These are phyloP conservation scores for Strobilomyces confusus DNA, from an alignment of 768 basidiomycete genomes.

Conservation along the genomic window DNA sequence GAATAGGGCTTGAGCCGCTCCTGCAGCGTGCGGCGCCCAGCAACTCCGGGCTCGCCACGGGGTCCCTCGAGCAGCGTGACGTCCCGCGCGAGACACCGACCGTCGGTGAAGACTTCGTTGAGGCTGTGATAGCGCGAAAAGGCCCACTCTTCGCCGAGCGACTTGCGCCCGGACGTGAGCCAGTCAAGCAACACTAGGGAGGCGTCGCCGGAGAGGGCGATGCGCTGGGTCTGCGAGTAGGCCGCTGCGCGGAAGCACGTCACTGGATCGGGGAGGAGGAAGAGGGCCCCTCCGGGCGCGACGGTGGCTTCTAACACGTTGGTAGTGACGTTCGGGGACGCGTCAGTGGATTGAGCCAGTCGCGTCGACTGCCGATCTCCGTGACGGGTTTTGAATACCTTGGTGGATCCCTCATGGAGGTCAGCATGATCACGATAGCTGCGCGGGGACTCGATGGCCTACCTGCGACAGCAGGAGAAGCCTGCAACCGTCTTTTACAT, in stretches of 20 bases:
- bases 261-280: conserved; percentile 89
- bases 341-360: conserved; percentile 10
- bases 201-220: conserved; percentile 55
- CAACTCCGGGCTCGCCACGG: not conserved
- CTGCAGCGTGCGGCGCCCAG: conserved; percentile 41
- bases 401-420: conserved; percentile 73
- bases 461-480: conserved; percentile 87
- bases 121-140: conserved; percentile 81
- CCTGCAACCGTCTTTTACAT: conserved; percentile 51
- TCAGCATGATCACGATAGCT: not conserved
- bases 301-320: conserved; percentile 64
- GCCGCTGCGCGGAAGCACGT: conserved; percentile 84
- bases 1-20: conserved; percentile 75
- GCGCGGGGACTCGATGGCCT: conserved; percentile 16
- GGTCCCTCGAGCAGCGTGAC: conserved; percentile 67
- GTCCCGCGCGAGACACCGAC: conserved; percentile 68
- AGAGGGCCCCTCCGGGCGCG: conserved; percentile 50
- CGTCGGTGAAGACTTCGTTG: conserved; percentile 76
- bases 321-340: conserved; percentile 38
- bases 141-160: conserved; percentile 84
- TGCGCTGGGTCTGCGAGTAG: conserved; percentile 82
- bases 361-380: conserved; percentile 54
- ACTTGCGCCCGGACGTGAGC: conserved; percentile 84
- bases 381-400: conserved; percentile 82
- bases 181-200: conserved; percentile 83